A percentile compares a stretch with the other conserved stretches of the same genome.
phyloP scores from a whole-genome alignment of 106 monocot species.

The Platanthera guangdongensis region DNA sequence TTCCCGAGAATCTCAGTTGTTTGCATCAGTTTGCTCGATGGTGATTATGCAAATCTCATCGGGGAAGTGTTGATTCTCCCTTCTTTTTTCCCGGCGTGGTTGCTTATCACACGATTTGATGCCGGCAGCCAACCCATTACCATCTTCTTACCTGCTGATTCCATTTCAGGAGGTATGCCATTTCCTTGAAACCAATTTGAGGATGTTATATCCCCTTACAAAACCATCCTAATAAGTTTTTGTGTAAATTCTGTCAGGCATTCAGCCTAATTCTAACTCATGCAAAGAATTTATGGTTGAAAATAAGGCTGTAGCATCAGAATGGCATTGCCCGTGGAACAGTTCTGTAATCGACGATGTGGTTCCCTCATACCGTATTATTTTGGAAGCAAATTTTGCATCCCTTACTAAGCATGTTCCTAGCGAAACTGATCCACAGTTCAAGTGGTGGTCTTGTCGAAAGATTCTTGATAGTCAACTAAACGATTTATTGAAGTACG shows the following conservation, averaged over 20 bases:
- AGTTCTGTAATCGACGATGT: conserved; percentile 53
- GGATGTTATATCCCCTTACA: neutral
- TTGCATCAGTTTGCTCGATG: conserved; percentile 72
- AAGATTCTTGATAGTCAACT: conserved; percentile 50
- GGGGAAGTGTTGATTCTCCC: conserved; percentile 57
- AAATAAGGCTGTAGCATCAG: conserved; percentile 1
- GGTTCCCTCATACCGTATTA: conserved; percentile 54
- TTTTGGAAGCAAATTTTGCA: conserved; percentile 61
- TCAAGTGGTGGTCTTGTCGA: conserved; percentile 61
- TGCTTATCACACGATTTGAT: conserved; percentile 64
- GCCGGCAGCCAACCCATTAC: conserved; percentile 37
- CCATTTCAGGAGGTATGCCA: conserved; percentile 41
- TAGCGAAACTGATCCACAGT: conserved; percentile 17
- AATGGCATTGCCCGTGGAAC: conserved; percentile 82
- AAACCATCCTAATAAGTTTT: conserved; percentile 1
- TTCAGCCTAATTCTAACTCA: conserved; percentile 15
- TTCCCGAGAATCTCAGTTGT: conserved; percentile 57
- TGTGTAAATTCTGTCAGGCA: conserved; percentile 22
- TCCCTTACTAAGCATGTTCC: conserved; percentile 26
- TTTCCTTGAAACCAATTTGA: neutral
- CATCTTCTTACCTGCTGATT: conserved; percentile 65
- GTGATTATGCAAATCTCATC: conserved; percentile 57
- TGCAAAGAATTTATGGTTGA: neutral
- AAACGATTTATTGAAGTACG: conserved; percentile 52
- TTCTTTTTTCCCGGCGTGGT: conserved; percentile 68